Evolutionary conservation across 73 alveolate species (phyloP).

Genomic region (Stentor roeselii): DNA sequence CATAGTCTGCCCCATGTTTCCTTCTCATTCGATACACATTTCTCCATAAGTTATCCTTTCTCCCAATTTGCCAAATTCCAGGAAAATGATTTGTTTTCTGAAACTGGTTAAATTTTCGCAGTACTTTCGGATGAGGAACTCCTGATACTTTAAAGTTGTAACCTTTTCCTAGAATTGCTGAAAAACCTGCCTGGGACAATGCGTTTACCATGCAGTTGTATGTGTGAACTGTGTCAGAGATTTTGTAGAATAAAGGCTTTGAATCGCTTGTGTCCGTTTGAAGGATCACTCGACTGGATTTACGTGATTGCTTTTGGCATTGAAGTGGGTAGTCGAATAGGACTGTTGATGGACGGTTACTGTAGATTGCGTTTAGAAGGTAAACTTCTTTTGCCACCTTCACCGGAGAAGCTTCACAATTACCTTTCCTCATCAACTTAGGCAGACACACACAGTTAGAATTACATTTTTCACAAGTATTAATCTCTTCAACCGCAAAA

Average conservation of each 20-base stretch:
- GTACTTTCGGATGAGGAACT: slow-evolving; percentile 36
- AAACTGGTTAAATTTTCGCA: slow-evolving; percentile 54
- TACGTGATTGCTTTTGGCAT: slow-evolving; percentile 25
- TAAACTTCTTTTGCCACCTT: slow-evolving; percentile 8
- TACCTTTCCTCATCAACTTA: too few relatives aligned
- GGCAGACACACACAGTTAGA: too few relatives aligned
- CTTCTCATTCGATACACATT: slow-evolving; percentile 56
- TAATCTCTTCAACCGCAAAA: too few relatives aligned
- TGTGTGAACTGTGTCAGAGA: slow-evolving; percentile 48
- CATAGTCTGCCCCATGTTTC: slow-evolving; percentile 61
- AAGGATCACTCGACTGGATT: too few relatives aligned
- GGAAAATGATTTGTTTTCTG: slow-evolving; percentile 85
- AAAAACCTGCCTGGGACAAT: slow-evolving; percentile 66
- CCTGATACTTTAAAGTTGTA: slow-evolving; percentile 56
- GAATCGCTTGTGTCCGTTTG: too few relatives aligned
- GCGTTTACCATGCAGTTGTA: slow-evolving; percentile 63
- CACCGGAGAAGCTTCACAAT: too few relatives aligned
- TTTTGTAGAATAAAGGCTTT: too few relatives aligned
- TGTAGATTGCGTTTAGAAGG: slow-evolving; percentile 28
- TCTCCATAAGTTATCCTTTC: slow-evolving; percentile 78
- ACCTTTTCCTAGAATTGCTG: slow-evolving; percentile 33
- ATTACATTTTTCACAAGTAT: too few relatives aligned
- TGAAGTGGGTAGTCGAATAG: slow-evolving; percentile 48
- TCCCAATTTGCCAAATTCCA: slow-evolving; percentile 79
- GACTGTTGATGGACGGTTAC: slow-evolving; percentile 43